Evolutionary conservation across 164 flowering plant species (phyloP).

Genomic region (Magnolia changhungtana): DNA sequence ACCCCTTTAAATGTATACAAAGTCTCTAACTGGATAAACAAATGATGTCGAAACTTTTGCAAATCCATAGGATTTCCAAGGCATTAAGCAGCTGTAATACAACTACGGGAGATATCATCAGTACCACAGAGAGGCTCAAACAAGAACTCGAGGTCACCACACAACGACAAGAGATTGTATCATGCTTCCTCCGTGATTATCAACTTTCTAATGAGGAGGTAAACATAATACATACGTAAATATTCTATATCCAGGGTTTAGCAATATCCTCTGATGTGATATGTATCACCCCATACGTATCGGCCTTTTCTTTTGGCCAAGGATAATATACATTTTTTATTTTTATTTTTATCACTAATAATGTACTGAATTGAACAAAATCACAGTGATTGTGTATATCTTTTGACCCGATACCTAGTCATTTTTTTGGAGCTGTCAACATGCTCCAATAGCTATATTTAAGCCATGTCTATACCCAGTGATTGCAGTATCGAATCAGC

Average conservation of each 20-base stretch:
- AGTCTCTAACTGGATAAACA: neutral
- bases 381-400: neutral
- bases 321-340: no score
- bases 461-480: neutral
- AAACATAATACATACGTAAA: neutral
- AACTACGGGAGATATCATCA: conserved; percentile 85
- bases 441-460: no score
- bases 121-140: conserved; percentile 88
- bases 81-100: conserved; percentile 76
- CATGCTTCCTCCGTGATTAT: conserved; percentile 90
- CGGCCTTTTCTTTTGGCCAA: no score
- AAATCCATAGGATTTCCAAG: conserved; percentile 60
- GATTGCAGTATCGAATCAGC: no score
- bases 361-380: neutral
- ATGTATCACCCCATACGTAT: no score
- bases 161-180: conserved; percentile 88
- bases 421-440: neutral
- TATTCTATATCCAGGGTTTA: no score
- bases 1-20: neutral
- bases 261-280: no score
- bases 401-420: neutral
- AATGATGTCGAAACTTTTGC: neutral
- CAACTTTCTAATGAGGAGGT: conserved; percentile 96
- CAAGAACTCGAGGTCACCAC: conserved; percentile 85
- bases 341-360: neutral